Base-by-base conservation (phyloP, 73 alveolate genomes). In the Symbiodinium pilosum region DNA sequence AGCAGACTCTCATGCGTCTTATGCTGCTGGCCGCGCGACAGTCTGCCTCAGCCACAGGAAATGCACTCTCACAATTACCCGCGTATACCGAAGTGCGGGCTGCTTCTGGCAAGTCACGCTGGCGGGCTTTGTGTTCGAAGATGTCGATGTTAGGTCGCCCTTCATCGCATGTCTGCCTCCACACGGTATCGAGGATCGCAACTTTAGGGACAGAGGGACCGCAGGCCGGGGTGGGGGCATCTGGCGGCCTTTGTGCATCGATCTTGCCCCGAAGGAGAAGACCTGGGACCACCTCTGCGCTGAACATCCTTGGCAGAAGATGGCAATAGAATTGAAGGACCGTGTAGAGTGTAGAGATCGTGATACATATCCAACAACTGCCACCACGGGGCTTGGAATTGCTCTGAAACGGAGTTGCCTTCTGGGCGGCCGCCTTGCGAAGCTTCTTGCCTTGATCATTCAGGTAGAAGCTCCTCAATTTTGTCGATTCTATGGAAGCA, bases 121-220 rank as follows among this genome's bases (percentile, higher is more conserved):
- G 81, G 81, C 81, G 81, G 30, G 81, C 39, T 64, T 64, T 64
- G 38, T 64, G 81, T 38, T 64, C 81, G 81, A 64, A 64, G 30
- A 64, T 64, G 18, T 64, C 81, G 38, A 64, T 64, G 39, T 38
- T 64, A 2, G 5, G 81, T 32, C 38, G 34, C 14, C 81, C 81
- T n/a, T 64, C 81, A 4, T 64, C 81, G 81, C 38, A 64, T 38
- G 34, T 64, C 81, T 64, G 81, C 81, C 81, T 64, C 81, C 73
- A 56, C 73, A 8, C 34, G 32, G 73, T 6, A 56, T n/a, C n/a
- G n/a, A n/a, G n/a, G n/a, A n/a, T n/a, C n/a, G n/a, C n/a, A n/a
- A n/a, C n/a, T n/a, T n/a, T n/a, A 56, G 73, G 21, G 26, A 5
- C 34, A 56, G 73, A 3, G 14, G 73, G 73, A 32, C 73, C n/a